A percentile compares a stretch with the other conserved stretches of the same genome.
Evolutionary conservation across 495 filamentous ascomycete genomes (phyloP).

Genomic region (Penicillium chermesinum): DNA sequence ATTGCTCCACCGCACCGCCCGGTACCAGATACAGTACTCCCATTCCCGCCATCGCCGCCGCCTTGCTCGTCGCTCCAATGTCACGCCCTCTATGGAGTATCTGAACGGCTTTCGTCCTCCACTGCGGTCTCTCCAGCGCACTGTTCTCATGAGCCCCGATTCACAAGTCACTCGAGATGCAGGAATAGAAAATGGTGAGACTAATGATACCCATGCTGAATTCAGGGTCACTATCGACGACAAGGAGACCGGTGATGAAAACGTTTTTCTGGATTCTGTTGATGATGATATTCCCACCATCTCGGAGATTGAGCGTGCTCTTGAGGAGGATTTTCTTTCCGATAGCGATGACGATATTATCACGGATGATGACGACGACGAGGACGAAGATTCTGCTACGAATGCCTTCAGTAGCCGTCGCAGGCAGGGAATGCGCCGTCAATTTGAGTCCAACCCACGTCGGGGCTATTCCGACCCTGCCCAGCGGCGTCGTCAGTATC

Average conservation of each 20-base stretch:
- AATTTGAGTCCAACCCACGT: slow-evolving; percentile 16
- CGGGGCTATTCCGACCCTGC: slow-evolving; percentile 15
- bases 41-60: slow-evolving; percentile 24
- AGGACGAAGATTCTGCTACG: slow-evolving; percentile 10
- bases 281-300: slow-evolving; percentile 21
- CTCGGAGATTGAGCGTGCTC: slow-evolving; percentile 23
- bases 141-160: slow-evolving; percentile 20
- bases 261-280: slow-evolving; percentile 21
- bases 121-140: slow-evolving; percentile 28
- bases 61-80: slow-evolving; percentile 22
- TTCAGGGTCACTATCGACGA: slow-evolving; percentile 51
- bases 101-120: slow-evolving; percentile 34
- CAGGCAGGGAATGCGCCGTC: slow-evolving; percentile 27
- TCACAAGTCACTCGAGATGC: slow-evolving; percentile 20
- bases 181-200: slow-evolving; percentile 11
- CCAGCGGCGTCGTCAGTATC: slow-evolving; percentile 20
- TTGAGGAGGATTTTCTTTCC: slow-evolving; percentile 36
- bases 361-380: slow-evolving; percentile 36
- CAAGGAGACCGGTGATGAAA: slow-evolving; percentile 40
- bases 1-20: slow-evolving; percentile 64
- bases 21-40: slow-evolving; percentile 69
- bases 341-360: slow-evolving; percentile 53
- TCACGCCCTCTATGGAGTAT: slow-evolving; percentile 41
- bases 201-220: slow-evolving; percentile 23
- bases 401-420: slow-evolving; percentile 22